Percentiles rank a stretch among this genome's conserved stretches.
phyloP scores from a whole-genome alignment of 805 yeast species.

The Candida insectalens region DNA sequence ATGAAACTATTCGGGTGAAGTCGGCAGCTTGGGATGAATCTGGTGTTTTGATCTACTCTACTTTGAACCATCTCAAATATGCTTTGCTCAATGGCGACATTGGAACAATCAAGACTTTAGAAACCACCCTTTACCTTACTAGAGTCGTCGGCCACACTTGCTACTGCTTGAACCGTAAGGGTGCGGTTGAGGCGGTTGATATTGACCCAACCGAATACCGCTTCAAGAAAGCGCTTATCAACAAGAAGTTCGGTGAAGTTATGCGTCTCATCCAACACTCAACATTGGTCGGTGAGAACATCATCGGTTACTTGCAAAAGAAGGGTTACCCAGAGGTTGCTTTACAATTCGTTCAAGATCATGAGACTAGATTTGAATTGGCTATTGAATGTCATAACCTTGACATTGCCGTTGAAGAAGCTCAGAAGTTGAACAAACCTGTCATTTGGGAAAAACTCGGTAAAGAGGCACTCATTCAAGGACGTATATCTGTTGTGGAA shows the following conservation, averaged over 20 bases:
- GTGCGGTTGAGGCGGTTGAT: conserved; percentile 64
- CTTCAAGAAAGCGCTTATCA: conserved; percentile 86
- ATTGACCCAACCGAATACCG: conserved; percentile 97
- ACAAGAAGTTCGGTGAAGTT: conserved; percentile 86
- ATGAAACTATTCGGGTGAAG: conserved; percentile 93
- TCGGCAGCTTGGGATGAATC: conserved; percentile 97
- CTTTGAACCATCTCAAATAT: conserved; percentile 92
- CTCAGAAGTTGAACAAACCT: conserved; percentile 59
- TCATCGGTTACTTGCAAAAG: conserved; percentile 88
- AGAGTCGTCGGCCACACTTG: conserved; percentile 62
- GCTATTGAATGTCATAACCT: conserved; percentile 92
- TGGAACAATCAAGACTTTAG: conserved; percentile 90
- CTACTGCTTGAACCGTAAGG: conserved; percentile 76
- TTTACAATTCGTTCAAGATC: conserved; percentile 90
- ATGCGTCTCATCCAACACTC: conserved; percentile 80
- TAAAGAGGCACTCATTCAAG: conserved; percentile 81
- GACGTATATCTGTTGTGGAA: conserved; percentile 79
- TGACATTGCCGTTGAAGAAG: conserved; percentile 80
- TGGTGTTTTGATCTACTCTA: conserved; percentile 85
- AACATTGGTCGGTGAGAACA: conserved; percentile 93
- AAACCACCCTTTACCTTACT: conserved; percentile 75
- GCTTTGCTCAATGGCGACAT: conserved; percentile 87
- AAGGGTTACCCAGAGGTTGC: conserved; percentile 97
- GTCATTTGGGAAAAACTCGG: conserved; percentile 76
- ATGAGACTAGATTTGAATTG: conserved; percentile 90